Evolutionary conservation across 2,329 filamentous ascomycete species (phyloP), one percentile per base, ranked within the genome.

Genomic region (Penicillium sp.): DNA sequence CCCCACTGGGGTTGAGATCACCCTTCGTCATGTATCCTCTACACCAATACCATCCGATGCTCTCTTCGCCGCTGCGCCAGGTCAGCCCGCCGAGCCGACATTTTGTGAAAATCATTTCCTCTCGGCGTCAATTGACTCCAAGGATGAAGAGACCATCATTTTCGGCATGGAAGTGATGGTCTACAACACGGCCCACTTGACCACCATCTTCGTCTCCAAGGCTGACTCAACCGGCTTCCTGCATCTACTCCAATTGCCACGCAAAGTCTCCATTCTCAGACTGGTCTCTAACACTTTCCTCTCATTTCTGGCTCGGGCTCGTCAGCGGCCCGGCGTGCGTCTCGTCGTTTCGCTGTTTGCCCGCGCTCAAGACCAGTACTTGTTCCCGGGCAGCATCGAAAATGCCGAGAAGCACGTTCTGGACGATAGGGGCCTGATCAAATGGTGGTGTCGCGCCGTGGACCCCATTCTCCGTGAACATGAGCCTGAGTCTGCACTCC

Each of bases 151-250:
- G 58, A 81, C 95, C 1, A 76, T 97, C 6, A 81, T 93, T 8
- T 87, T 96, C 55, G 93, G 89, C 14, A 82, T 99, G 59, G 94
- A 99, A 71, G 81, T 97, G 48, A 82, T 94, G 64, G 83, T 99
- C 56, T 99, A 95, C 75, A 89, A 86, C 0, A 96, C 92, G 0
- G 83, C 84, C 43, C 83, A 84, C 64, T 83, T 91, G 22, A 96
- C 89, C 1, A 97, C 90, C 4, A 83, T 97, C 50, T 99, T 99
- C 71, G 88, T 99, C 22, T 93, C 92, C 59, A 99, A 99, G 75
- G 94, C 94, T 46, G 94, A 99, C 76, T 97, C 94, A 9, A 97
- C 93, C 0, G 94, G 95, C 22, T 95, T 91, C 69, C 77, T 97
- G 9, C 80, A 86, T 61, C 79, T 88, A 2, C 77, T 92, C 34